These are phyloP conservation scores for Suillus placidus DNA, from an alignment of 768 basidiomycete genomes.

Conservation along the genomic window DNA sequence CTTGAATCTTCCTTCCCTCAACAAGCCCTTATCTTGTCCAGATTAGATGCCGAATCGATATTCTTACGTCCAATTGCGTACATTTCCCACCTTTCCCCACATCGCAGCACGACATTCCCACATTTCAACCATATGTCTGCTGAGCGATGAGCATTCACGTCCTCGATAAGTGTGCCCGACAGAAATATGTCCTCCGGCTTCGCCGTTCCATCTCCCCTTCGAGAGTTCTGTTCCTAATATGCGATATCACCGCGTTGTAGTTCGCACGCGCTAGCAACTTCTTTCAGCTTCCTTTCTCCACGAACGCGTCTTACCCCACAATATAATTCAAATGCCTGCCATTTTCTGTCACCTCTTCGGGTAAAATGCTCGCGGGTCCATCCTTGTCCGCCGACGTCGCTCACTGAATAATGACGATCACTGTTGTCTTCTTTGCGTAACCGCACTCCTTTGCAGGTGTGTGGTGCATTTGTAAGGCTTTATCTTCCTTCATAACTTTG, in stretches of 20 bases:
- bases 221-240: slow-evolving; percentile 22
- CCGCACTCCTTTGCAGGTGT: background rate
- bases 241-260: slow-evolving; percentile 20
- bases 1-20: slow-evolving; percentile 10
- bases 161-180: slow-evolving; percentile 10
- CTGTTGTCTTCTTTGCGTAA: background rate
- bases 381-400: background rate
- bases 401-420: background rate
- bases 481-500: background rate
- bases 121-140: slow-evolving; percentile 15
- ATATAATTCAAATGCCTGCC: slow-evolving; percentile 5
- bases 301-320: slow-evolving; percentile 6
- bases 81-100: slow-evolving; percentile 29
- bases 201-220: slow-evolving; percentile 22
- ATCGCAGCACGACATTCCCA: slow-evolving; percentile 21
- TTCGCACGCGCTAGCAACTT: slow-evolving; percentile 11
- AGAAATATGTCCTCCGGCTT: slow-evolving; percentile 17
- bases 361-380: background rate
- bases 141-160: slow-evolving; percentile 14
- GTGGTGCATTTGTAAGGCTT: background rate
- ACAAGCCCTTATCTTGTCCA: slow-evolving; percentile 8
- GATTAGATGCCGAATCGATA: slow-evolving; percentile 12
- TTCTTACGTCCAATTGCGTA: slow-evolving; percentile 13
- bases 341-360: background rate
- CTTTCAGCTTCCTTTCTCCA: slow-evolving; percentile 2